Base-by-base conservation (phyloP, 352 stramenopile genomes). In the Phytophthora sp. region DNA sequence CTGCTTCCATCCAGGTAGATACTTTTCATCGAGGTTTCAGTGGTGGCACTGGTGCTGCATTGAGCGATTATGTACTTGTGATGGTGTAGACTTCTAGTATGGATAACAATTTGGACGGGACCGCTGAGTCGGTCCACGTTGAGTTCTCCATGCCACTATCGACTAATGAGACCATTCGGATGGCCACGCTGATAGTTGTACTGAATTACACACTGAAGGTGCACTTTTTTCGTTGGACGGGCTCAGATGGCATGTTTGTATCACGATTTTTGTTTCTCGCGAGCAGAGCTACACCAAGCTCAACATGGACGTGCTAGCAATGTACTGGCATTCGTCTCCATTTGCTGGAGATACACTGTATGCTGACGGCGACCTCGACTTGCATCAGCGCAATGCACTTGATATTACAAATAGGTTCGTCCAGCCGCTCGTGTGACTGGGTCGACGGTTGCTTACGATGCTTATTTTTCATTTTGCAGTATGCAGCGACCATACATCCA, bases 191-290 rank as follows among this genome's bases (percentile, higher is more conserved):
- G 3, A 29, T 90, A n/a, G 70, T 80, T 3, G 61, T 90, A 18
- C 81, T 93, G 41, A 77, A 90, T 72, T 88, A 77, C 58, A 84
- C 82, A 11, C 56, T 94, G 9, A 52, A 79, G 57, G 76, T 80
- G 26, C 13, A 30, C 20, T 51, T 42, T 29, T 50, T 45, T 44
- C 20, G 23, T 15, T 29, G 13, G 12, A 18, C 15, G 54, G 20
- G 23, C 11, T 27, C 12, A 30, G 7, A n/a, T 35, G 31, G 45
- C 18, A 13, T 7, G 4, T 24, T n/a, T 38, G 21, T 64, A 42
- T 57, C 45, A 42, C 21, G 42, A 20, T 55, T 4, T 18, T 33
- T 46, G 49, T 54, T 23, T 57, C 7, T 46, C 5, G 26, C 38
- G n/a, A 29, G 4, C 20, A 84, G 60, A 74, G 60, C 21, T 74